Base-by-base conservation (phyloP, 2,329 filamentous ascomycete species). In the Cercospora berteroae region DNA sequence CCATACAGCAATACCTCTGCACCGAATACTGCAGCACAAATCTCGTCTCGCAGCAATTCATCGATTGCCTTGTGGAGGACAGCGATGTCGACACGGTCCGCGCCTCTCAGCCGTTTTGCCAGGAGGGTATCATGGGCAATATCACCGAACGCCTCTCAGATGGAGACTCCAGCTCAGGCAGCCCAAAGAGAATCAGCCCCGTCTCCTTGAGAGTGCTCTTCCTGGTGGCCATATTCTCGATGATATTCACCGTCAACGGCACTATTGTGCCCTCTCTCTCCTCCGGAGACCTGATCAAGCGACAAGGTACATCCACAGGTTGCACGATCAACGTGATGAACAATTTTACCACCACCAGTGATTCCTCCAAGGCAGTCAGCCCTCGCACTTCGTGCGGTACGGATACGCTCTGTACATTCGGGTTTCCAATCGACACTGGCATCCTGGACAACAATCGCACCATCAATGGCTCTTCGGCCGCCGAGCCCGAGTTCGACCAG, bases 381-480 rank as follows among this genome's bases (percentile, higher is more conserved):
- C 5, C 27, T n/a, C 25, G 55, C 25, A 13, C 20, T n/a, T 20
- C 27, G 12, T 57, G 55, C n/a, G 55, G 55, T 2, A 16, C 39
- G n/a, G 7, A 48, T 5, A 0, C 39, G 1, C 31, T 18, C 59
- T 61, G 59, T 10, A 9, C 36, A 4, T n/a, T 61, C 8, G 39
- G 36, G 3, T 7, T 48, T 8, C 23, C 36, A 2, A 57, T 70
- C 16, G 27, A 60, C 10, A 68, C 66, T 6, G 52, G 56, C 3
- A 56, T 68, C 13, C 18, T 23, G 3, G 59, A 61, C 29, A 69
- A 67, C 63, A 71, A 71, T 23, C 67, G 67, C 10, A 69, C 69
- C 1, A 50, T 70, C 31, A 69, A 70, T 42, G 67, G 58, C 4
- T 61, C 55, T 29, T 69, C 67, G 8, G 69, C 69, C 3, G 69